Evolutionary conservation across 2,329 filamentous ascomycete species (phyloP).

Genomic region (Trichoderma koningiopsis): DNA sequence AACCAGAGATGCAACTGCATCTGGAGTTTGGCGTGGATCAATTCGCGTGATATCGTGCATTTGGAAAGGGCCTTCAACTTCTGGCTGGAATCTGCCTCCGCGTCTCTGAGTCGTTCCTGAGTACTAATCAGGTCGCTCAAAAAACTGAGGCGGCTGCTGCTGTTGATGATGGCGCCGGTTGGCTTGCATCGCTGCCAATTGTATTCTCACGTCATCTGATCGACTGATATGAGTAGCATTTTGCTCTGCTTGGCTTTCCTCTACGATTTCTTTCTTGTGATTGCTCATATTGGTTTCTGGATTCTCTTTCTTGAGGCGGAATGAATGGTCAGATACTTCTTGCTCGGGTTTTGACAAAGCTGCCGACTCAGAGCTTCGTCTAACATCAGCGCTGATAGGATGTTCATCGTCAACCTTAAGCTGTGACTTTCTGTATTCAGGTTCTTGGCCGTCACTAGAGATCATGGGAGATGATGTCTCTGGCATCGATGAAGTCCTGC

Average conservation of each 20-base stretch:
- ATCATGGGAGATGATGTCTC: neutral
- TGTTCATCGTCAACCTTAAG: neutral
- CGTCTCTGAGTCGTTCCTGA: constrained; percentile 24
- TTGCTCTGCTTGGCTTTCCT: neutral
- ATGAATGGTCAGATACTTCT: neutral
- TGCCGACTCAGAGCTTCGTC: constrained; percentile 13
- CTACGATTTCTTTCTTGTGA: neutral
- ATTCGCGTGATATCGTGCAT: neutral
- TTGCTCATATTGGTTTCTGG: neutral
- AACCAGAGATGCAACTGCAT: neutral
- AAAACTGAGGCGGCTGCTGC: neutral
- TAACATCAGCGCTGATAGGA: neutral
- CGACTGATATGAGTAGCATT: neutral
- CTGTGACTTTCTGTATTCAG: neutral
- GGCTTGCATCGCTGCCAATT: neutral
- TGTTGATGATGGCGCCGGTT: neutral
- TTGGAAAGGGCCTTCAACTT: constrained; percentile 1
- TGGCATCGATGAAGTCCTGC: constrained; percentile 17
- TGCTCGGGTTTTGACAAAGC: neutral
- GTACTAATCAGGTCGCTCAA: constrained; percentile 29
- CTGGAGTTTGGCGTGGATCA: neutral
- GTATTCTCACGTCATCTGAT: neutral
- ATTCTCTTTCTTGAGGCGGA: neutral
- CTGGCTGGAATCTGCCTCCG: neutral
- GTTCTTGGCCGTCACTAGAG: neutral